Conservation (phyloP, 208 protist genomes). For the Leishmania amazonensis region DNA sequence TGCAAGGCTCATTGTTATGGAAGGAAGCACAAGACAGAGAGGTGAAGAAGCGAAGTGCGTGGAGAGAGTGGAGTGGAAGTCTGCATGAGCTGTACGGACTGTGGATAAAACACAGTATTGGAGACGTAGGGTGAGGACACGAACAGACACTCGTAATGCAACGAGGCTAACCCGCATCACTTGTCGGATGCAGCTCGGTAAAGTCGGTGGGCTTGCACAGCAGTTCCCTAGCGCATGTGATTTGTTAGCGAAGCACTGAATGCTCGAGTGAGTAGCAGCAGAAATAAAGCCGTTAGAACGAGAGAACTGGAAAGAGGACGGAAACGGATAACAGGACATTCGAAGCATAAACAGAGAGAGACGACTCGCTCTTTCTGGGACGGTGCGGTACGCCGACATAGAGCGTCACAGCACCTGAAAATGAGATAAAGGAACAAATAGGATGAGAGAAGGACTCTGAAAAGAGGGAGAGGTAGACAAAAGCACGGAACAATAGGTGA, state of each 20-base stretch:
- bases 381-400: neutral
- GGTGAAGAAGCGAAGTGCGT: neutral
- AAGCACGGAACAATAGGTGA: neutral
- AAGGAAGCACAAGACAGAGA: neutral
- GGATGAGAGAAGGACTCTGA: neutral
- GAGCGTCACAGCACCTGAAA: neutral
- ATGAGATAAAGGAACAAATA: neutral
- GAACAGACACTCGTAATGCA: neutral
- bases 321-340: neutral
- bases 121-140: neutral
- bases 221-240: neutral
- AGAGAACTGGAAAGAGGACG: neutral
- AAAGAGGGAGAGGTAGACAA: neutral
- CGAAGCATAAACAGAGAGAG: neutral
- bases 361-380: neutral
- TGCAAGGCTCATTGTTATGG: too few species aligned
- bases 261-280: neutral
- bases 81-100: neutral
- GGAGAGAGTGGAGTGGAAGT: neutral
- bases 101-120: neutral
- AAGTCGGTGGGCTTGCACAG: neutral
- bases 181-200: neutral
- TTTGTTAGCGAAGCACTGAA: neutral
- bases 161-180: neutral
- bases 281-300: neutral